phyloP scores from a whole-genome alignment of 1,284 basidiomycete species.

The Boletus semigastroideus region DNA sequence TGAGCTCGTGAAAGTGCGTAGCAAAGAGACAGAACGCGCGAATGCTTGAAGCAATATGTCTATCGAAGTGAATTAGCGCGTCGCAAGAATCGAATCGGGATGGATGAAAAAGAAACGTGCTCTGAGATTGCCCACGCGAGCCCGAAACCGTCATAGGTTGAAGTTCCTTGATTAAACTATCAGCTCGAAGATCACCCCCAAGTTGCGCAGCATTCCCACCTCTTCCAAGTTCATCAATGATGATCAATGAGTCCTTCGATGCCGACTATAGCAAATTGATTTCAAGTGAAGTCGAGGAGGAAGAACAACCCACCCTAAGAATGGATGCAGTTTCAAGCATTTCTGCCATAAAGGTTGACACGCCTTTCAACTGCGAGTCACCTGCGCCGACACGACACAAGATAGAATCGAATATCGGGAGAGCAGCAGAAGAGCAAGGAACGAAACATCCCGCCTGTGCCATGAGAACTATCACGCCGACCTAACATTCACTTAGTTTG shows the following conservation, averaged over 20 bases:
- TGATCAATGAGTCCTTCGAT: conserved; percentile 90
- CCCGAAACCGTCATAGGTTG: conserved; percentile 98
- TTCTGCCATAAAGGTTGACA: conserved; percentile 99
- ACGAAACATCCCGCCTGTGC: conserved; percentile 96
- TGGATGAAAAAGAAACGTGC: conserved; percentile 44
- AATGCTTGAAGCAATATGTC: conserved; percentile 91
- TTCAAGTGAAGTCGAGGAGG: not conserved
- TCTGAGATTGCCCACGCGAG: conserved; percentile 99
- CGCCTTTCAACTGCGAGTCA: conserved; percentile 95
- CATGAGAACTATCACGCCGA: conserved; percentile 93
- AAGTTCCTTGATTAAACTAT: conserved; percentile 62
- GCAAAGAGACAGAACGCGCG: conserved; percentile 95
- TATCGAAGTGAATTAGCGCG: conserved; percentile 29
- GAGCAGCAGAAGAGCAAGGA: conserved; percentile 81
- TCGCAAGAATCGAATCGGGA: no score
- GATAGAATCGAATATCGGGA: conserved; percentile 97
- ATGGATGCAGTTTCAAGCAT: conserved; percentile 99
- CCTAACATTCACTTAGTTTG: conserved; percentile 41
- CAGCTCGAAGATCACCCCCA: not conserved
- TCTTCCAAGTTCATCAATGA: conserved; percentile 97
- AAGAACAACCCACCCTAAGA: conserved; percentile 62
- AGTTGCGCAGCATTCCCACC: conserved; percentile 43
- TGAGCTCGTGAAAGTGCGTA: conserved; percentile 98
- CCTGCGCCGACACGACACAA: conserved; percentile 96
- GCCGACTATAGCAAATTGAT: conserved; percentile 60